phyloP scores from a whole-genome alignment of 805 yeast genomes.

The Kazachstania martiniae region DNA sequence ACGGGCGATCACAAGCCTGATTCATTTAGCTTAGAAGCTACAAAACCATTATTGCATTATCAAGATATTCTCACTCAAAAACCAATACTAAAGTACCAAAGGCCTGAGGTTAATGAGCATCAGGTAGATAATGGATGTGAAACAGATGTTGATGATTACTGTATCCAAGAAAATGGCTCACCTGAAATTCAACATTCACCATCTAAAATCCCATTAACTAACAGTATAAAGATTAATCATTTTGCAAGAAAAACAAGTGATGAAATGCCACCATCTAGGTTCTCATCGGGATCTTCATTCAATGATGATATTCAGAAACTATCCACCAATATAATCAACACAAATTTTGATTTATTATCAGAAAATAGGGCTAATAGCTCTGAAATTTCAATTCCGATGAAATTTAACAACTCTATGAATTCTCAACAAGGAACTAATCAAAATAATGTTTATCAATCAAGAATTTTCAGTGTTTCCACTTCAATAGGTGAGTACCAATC shows the following conservation, averaged over 20 bases:
- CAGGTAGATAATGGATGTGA: too few species aligned
- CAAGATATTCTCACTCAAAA: background rate
- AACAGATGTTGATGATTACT: slow-evolving; percentile 1
- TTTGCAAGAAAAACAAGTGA: slow-evolving; percentile 2
- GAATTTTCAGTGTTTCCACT: slow-evolving; percentile 18
- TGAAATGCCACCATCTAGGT: slow-evolving; percentile 8
- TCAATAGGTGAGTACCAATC: slow-evolving; percentile 17
- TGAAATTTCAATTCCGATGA: too few species aligned
- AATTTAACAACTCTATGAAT: background rate
- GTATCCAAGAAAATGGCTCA: slow-evolving; percentile 2
- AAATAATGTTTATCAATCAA: slow-evolving; percentile 11
- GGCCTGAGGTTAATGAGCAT: too few species aligned
- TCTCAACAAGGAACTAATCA: too few species aligned
- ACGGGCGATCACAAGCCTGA: too few species aligned
- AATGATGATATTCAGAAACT: slow-evolving; percentile 14
- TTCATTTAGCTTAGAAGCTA: slow-evolving; percentile 13
- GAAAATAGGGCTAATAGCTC: slow-evolving; percentile 1
- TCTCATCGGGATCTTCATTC: slow-evolving; percentile 20
- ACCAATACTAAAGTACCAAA: too few species aligned
- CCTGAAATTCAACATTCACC: slow-evolving; percentile 14
- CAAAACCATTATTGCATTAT: slow-evolving; percentile 14
- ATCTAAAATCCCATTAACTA: slow-evolving; percentile 20
- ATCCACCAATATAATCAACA: slow-evolving; percentile 11
- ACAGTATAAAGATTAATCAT: slow-evolving; percentile 17
- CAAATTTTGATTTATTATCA: slow-evolving; percentile 10